phyloP scores from a whole-genome alignment of 1,139 yeast species.

The Nematodospora anomalae region DNA sequence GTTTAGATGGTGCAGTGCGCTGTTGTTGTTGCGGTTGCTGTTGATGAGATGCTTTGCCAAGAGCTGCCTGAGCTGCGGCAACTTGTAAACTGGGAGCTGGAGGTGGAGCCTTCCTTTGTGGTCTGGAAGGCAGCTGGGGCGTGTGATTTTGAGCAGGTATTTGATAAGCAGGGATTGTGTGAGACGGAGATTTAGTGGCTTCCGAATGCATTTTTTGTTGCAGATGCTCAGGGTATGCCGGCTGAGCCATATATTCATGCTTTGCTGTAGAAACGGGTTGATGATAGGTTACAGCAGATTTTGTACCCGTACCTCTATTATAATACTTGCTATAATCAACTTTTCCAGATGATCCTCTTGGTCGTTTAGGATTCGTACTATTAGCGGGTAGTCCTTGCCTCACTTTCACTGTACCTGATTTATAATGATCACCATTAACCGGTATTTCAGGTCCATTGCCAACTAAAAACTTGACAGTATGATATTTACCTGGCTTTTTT shows the following conservation, averaged over 20 bases:
- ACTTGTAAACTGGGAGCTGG: constrained; percentile 16
- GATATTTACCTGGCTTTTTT: constrained; percentile 86
- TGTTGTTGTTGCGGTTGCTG: constrained; percentile 11
- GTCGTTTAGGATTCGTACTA: constrained; percentile 70
- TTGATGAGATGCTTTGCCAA: constrained; percentile 10
- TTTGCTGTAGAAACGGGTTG: constrained; percentile 10
- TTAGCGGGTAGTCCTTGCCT: constrained; percentile 76
- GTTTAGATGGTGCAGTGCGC: constrained; percentile 13
- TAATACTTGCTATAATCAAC: constrained; percentile 49
- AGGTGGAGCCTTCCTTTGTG: constrained; percentile 17
- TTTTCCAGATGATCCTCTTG: constrained; percentile 44
- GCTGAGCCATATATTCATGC: constrained; percentile 18
- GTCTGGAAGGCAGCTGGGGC: constrained; percentile 15
- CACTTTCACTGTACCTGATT: constrained; percentile 85
- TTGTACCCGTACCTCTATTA: constrained; percentile 30
- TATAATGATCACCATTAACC: constrained; percentile 67
- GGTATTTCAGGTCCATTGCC: constrained; percentile 59
- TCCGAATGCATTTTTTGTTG: constrained; percentile 11
- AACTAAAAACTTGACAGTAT: constrained; percentile 65
- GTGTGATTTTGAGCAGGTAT: constrained; percentile 19
- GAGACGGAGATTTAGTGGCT: constrained; percentile 16
- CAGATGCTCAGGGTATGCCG: constrained; percentile 20
- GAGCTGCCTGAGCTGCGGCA: constrained; percentile 21
- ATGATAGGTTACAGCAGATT: constrained; percentile 10
- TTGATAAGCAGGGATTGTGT: constrained; percentile 16